Evolutionary conservation across 495 filamentous ascomycete genomes (phyloP), one percentile per base, ranked within the genome.

Genomic region (Viridothelium virens): DNA sequence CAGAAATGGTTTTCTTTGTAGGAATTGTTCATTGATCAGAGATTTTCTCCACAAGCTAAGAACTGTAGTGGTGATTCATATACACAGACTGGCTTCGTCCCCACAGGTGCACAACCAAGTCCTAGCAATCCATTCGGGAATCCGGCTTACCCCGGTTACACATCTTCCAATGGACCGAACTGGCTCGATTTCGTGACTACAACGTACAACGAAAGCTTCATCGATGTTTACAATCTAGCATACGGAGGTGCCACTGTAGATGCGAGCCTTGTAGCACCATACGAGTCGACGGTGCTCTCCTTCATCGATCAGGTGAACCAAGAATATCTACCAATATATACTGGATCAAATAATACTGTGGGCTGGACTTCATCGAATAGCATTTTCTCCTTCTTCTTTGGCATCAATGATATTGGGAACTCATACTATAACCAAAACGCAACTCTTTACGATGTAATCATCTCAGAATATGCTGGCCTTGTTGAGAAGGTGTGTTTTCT

Each of bases 371-470:
- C 83, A 2, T 71, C 77, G 6, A 78, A 89, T 66, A 78, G 82
- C 0, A 78, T 92, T 37, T 89, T 90, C 74, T 83, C 82, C 2
- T 77, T 89, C 53, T 94, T 86, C 82, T 87, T 92, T 63, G 89
- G 90, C 41, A 86, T 94, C 68, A 94, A 94, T 67, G 90, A 94
- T 69, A 81, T 91, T 12, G 87, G 87, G 1, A 87, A 87, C 71
- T 80, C 79, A 31, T 90, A 84, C 74, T 82, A 75, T 66, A 70
- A 76, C n/a, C 74, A 77, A 56, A 78, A 62, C 68, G 70, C 33
- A 67, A 81, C 50, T 68, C 71, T 88, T 46, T 77, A 86, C 31
- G 75, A 75, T 2, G 70, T 69, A 18, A 79, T 89, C n/a, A 82
- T 89, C 70, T 75, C 78, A 11, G 80, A 80, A 41, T 89, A 91